A percentile compares a stretch with the other conserved stretches of the same genome.
Evolutionary conservation across 192 early-diverging fungal species (phyloP).

Genomic region (Backusella morwellensis): DNA sequence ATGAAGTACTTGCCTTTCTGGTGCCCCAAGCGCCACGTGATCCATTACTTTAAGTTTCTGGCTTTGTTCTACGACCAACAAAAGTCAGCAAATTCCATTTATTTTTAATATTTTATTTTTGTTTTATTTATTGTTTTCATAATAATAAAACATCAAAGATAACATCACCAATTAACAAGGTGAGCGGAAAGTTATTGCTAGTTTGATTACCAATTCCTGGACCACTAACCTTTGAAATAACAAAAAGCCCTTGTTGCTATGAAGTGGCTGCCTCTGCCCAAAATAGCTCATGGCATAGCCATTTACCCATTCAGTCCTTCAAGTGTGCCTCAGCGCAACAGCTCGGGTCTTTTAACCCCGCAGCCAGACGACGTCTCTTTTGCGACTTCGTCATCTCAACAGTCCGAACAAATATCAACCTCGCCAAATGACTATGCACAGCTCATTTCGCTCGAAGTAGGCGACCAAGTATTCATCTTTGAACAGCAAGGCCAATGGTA

Average conservation of each 20-base stretch:
- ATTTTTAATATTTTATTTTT: background rate
- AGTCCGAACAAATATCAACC: conserved; percentile 13
- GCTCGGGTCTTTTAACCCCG: conserved; percentile 4
- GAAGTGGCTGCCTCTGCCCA: conserved; percentile 45
- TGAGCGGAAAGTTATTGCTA: background rate
- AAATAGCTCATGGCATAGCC: conserved; percentile 45
- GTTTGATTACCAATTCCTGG: background rate
- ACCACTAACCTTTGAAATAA: background rate
- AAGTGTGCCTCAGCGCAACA: background rate
- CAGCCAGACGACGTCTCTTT: background rate
- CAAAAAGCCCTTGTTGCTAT: conserved; percentile 2
- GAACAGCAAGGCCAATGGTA: conserved; percentile 58
- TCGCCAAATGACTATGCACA: conserved; percentile 8
- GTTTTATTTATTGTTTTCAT: background rate
- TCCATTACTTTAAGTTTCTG: conserved; percentile 4
- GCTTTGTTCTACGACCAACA: background rate
- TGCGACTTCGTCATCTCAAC: conserved; percentile 2
- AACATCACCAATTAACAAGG: background rate
- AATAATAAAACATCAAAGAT: background rate
- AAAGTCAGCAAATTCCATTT: conserved; percentile 1
- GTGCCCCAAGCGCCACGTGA: background rate
- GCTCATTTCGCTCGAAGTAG: conserved; percentile 42
- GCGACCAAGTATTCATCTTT: conserved; percentile 56
- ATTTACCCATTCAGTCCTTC: conserved; percentile 43
- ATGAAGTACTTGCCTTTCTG: background rate